Percentiles rank a stretch among this genome's conserved stretches.
phyloP scores from a whole-genome alignment of 768 basidiomycete species.

The Rhodosporidiobolus odoratus region DNA sequence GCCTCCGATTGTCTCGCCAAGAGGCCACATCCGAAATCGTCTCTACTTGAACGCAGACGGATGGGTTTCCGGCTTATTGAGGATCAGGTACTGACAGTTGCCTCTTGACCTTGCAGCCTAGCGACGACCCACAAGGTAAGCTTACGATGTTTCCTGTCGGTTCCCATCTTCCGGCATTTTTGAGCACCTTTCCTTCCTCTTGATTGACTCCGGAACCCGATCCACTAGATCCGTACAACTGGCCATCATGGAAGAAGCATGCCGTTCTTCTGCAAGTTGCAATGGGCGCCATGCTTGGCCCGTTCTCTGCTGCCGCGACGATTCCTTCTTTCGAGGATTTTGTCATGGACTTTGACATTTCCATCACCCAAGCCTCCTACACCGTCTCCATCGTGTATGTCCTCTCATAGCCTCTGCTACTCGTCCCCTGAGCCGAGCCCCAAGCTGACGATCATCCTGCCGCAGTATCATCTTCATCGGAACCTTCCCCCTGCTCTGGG shows the following conservation, averaged over 20 bases:
- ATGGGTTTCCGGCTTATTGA: too few relatives aligned
- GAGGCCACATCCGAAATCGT: neutral
- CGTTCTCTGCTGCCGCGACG: constrained; percentile 26
- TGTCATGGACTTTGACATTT: constrained; percentile 11
- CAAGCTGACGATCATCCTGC: too few relatives aligned
- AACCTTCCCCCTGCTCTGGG: constrained; percentile 22
- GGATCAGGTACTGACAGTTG: neutral
- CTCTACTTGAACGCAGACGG: neutral
- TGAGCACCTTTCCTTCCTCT: neutral
- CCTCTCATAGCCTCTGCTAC: neutral
- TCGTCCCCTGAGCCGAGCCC: too few relatives aligned
- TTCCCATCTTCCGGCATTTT: neutral
- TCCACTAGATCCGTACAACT: constrained; percentile 31
- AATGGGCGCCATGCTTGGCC: constrained; percentile 27
- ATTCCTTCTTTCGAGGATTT: constrained; percentile 32
- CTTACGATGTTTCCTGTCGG: neutral
- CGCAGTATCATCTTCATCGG: constrained; percentile 24
- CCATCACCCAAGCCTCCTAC: constrained; percentile 1
- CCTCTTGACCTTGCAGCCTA: neutral
- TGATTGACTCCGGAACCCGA: neutral
- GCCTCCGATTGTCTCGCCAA: neutral
- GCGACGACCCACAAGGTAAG: constrained; percentile 14
- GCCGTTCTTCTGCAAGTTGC: constrained; percentile 23
- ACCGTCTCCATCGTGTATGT: constrained; percentile 13
- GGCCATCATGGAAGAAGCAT: constrained; percentile 30